phyloP scores from a whole-genome alignment of 2,329 filamentous ascomycete genomes.

The Aspergillus ochraceus region DNA sequence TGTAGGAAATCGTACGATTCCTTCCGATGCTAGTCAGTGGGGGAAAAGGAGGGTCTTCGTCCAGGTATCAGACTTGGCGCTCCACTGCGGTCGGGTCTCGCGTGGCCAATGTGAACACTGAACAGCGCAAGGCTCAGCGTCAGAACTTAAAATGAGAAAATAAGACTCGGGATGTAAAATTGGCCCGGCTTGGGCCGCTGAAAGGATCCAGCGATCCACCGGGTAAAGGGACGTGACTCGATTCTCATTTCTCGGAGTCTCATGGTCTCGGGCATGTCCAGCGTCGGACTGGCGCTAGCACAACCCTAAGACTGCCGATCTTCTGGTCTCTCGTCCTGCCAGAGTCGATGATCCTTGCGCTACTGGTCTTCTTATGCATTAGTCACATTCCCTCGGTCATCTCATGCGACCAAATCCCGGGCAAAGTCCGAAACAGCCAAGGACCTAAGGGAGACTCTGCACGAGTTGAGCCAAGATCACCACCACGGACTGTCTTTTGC shows the following conservation, averaged over 20 bases:
- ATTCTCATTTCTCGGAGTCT: not conserved
- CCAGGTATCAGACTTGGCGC: not conserved
- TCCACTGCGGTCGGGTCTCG: not conserved
- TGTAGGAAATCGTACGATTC: not conserved
- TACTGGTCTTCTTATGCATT: not conserved
- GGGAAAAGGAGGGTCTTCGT: not conserved
- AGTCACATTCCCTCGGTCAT: not conserved
- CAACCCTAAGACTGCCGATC: not conserved
- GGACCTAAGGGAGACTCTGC: not conserved
- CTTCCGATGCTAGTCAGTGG: not conserved
- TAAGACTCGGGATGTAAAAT: not conserved
- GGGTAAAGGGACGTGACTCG: not conserved
- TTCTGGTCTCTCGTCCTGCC: not conserved
- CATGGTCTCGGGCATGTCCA: not conserved
- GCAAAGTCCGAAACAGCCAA: not conserved
- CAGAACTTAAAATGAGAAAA: not conserved
- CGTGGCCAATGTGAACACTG: no score
- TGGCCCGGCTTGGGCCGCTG: not conserved
- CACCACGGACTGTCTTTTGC: not conserved
- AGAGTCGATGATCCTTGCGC: not conserved
- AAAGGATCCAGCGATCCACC: not conserved
- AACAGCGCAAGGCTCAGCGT: no score
- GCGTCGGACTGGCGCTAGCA: not conserved
- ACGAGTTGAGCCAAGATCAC: not conserved
- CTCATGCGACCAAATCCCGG: not conserved